Conservation (phyloP, 2,329 filamentous ascomycete genomes). For the Drechslerella stenobrocha region DNA sequence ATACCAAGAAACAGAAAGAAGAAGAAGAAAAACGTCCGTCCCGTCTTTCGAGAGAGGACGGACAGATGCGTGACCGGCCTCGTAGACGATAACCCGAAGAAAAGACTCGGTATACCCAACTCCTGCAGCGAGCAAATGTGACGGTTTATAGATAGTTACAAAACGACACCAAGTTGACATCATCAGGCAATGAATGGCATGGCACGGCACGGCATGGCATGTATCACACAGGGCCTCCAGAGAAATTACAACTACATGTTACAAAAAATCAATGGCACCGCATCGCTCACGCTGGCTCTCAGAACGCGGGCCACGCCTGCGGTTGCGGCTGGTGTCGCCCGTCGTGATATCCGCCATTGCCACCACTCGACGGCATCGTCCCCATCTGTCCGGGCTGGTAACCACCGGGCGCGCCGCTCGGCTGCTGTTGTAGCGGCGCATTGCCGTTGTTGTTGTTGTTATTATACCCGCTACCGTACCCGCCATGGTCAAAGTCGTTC, state of each 20-base stretch:
- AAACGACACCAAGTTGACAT: no score
- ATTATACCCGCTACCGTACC: slow-evolving; percentile 17
- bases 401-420: neutral
- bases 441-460: no score
- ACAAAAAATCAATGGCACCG: neutral
- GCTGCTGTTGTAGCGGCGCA: no score
- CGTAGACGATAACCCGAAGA: no score
- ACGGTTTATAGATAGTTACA: no score
- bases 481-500: slow-evolving; percentile 44
- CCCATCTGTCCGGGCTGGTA: neutral
- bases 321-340: slow-evolving; percentile 12
- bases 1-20: slow-evolving; percentile 13
- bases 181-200: no score
- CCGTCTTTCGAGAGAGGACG: neutral
- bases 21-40: neutral
- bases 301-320: slow-evolving; percentile 34
- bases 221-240: no score
- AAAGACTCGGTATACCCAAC: no score
- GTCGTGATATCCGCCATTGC: slow-evolving; percentile 7
- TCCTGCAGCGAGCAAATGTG: no score
- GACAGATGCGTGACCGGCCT: slow-evolving; percentile 4
- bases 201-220: no score
- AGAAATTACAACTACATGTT: neutral
- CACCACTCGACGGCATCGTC: neutral
- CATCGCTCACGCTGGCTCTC: slow-evolving; percentile 2